These are phyloP conservation scores for Davidsoniella virescens DNA, from an alignment of 2,329 filamentous ascomycete genomes.

Conservation along the genomic window DNA sequence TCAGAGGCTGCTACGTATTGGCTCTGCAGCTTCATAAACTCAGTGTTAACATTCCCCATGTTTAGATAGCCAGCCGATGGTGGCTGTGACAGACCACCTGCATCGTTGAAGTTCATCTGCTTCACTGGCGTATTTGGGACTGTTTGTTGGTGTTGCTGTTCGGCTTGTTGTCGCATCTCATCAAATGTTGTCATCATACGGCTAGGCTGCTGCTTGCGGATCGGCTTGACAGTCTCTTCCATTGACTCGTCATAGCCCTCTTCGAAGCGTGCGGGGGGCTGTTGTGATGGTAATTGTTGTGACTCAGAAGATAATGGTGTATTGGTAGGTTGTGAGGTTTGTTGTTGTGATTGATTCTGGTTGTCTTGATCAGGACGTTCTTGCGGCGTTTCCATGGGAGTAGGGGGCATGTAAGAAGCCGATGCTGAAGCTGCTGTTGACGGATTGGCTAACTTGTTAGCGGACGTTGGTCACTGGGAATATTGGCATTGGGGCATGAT, in stretches of 20 bases:
- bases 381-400: constrained; percentile 46
- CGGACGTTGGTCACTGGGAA: background rate
- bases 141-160: constrained; percentile 19
- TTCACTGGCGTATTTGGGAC: constrained; percentile 13
- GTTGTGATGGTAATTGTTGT: constrained; percentile 1
- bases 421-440: constrained; percentile 5
- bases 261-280: constrained; percentile 31
- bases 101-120: constrained; percentile 29
- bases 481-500: too few species aligned
- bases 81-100: constrained; percentile 22
- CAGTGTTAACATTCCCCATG: constrained; percentile 30
- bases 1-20: constrained; percentile 1
- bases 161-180: constrained; percentile 39
- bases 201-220: constrained; percentile 25
- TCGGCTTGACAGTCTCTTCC: constrained; percentile 49
- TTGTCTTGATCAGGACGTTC: constrained; percentile 8
- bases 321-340: constrained; percentile 21
- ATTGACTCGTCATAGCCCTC: constrained; percentile 49
- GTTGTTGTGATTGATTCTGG: constrained; percentile 4
- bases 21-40: constrained; percentile 26
- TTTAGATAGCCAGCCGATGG: constrained; percentile 41
- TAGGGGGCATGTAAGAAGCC: constrained; percentile 47
- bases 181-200: constrained; percentile 38
- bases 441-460: background rate
- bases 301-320: constrained; percentile 19